These are phyloP conservation scores for Calonectria montana DNA, from an alignment of 2,329 filamentous ascomycete genomes.

Conservation along the genomic window DNA sequence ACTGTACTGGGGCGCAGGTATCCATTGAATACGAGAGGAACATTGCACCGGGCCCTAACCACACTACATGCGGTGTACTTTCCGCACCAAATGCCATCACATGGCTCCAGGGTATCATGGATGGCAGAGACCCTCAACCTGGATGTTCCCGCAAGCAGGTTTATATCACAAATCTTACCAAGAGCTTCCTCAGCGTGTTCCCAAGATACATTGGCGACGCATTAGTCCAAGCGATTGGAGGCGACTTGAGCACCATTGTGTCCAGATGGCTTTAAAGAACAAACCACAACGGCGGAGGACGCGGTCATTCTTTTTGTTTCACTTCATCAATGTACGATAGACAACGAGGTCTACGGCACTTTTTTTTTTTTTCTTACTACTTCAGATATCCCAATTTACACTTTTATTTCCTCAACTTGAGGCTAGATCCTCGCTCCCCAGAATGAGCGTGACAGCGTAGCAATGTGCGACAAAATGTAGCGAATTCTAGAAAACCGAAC, in stretches of 20 bases:
- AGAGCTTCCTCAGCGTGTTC: background rate
- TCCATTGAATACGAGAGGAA: slow-evolving; percentile 12
- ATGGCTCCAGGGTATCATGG: background rate
- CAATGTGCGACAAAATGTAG: background rate
- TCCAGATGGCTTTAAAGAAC: background rate
- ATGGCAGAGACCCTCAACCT: background rate
- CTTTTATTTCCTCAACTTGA: background rate
- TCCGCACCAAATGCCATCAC: background rate
- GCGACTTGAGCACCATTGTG: slow-evolving; percentile 1
- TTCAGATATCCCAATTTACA: slow-evolving; percentile 6
- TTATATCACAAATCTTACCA: background rate
- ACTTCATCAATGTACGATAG: background rate
- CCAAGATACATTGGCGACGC: background rate
- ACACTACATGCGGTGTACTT: slow-evolving; percentile 6
- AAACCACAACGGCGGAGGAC: background rate
- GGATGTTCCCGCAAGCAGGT: background rate
- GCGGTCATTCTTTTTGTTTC: background rate
- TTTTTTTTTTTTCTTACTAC: background rate
- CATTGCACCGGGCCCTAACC: background rate
- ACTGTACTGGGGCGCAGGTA: slow-evolving; percentile 46
- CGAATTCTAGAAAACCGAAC: background rate
- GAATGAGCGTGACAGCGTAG: background rate
- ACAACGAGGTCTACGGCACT: background rate
- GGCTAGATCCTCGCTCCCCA: background rate
- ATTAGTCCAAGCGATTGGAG: background rate